phyloP scores from a whole-genome alignment of 805 yeast species.

The Brettanomyces custersianus region DNA sequence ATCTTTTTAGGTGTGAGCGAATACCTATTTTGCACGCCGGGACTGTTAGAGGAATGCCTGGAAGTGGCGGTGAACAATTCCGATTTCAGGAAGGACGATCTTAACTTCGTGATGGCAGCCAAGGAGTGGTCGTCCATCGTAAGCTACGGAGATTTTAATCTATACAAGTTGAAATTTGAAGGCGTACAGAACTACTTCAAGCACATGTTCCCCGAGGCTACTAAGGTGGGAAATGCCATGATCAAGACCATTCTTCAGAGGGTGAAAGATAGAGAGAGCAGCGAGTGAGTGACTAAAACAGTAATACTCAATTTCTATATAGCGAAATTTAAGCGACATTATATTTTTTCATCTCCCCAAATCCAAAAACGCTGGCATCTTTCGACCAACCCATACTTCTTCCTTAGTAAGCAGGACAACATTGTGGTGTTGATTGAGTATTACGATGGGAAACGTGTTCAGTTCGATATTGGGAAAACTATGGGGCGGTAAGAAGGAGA shows the following conservation, averaged over 20 bases:
- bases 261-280: conserved; percentile 19
- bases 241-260: conserved; percentile 57
- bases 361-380: conserved; percentile 42
- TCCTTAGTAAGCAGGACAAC: too few species aligned
- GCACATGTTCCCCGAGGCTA: conserved; percentile 86
- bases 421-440: too few species aligned
- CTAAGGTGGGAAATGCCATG: conserved; percentile 87
- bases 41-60: conserved; percentile 71
- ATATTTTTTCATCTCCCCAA: conserved; percentile 33
- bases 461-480: conserved; percentile 78
- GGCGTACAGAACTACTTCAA: conserved; percentile 74
- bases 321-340: neutral
- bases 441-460: conserved; percentile 84
- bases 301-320: too few species aligned
- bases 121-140: conserved; percentile 82
- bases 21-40: conserved; percentile 79
- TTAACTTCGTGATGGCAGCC: conserved; percentile 89
- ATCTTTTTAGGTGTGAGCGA: conserved; percentile 92
- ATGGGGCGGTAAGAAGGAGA: conserved; percentile 87
- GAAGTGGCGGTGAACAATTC: conserved; percentile 58
- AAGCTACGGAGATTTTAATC: conserved; percentile 59
- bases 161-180: conserved; percentile 67
- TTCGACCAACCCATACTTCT: too few species aligned
- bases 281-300: conserved; percentile 1
- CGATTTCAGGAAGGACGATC: conserved; percentile 77